Percentiles rank a stretch among this genome's conserved stretches.
Conservation (phyloP, 345 rosid species). For the Reutealis trisperma region DNA sequence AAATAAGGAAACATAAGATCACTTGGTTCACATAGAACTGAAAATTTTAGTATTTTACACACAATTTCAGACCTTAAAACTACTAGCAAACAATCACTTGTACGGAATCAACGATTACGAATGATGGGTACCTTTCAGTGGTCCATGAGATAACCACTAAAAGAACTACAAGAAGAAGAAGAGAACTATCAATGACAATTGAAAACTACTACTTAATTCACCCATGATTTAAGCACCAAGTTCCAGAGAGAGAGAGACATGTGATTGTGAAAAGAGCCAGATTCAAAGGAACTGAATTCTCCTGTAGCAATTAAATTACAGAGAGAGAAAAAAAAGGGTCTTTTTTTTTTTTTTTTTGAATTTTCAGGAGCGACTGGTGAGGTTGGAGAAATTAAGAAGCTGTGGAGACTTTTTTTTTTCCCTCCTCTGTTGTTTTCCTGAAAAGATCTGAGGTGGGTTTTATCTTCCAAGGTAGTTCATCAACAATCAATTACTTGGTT, state of each 20-base stretch:
- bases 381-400: slow-evolving; percentile 7
- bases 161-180: slow-evolving; percentile 3
- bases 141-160: background rate
- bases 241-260: background rate
- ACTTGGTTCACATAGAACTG: background rate
- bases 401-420: slow-evolving; percentile 2
- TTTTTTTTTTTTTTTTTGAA: too few species aligned
- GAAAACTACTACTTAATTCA: slow-evolving; percentile 8
- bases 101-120: slow-evolving; percentile 10
- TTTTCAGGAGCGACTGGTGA: background rate
- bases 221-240: slow-evolving; percentile 16
- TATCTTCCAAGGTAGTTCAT: slow-evolving; percentile 13
- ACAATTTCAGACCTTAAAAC: background rate
- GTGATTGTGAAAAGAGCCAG: background rate
- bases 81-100: background rate
- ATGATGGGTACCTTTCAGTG: slow-evolving; percentile 14
- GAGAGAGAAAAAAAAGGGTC: background rate
- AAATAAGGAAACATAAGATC: background rate
- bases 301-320: background rate
- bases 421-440: slow-evolving; percentile 5
- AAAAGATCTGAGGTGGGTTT: slow-evolving; percentile 23
- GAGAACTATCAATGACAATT: background rate
- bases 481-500: slow-evolving; percentile 15
- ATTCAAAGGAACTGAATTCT: slow-evolving; percentile 11
- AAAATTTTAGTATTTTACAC: too few species aligned